Conservation (phyloP, 495 filamentous ascomycete genomes). For the Astrothelium macrocarpum region DNA sequence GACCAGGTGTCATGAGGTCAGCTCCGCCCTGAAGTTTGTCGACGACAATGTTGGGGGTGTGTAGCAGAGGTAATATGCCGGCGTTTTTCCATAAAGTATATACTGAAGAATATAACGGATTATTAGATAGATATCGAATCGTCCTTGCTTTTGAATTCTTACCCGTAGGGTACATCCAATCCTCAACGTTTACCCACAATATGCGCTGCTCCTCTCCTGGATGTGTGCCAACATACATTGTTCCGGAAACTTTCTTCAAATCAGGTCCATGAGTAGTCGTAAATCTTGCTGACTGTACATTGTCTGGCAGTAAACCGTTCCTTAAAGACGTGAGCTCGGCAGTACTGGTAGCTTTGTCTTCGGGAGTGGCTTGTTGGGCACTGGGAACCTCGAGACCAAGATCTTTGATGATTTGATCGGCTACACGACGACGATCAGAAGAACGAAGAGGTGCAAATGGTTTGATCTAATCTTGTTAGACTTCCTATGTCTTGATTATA, state of each 20-base stretch:
- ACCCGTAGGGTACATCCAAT: constrained; percentile 52
- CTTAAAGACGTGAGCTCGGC: constrained; percentile 46
- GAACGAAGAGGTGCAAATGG: constrained; percentile 58
- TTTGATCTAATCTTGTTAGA: constrained; percentile 46
- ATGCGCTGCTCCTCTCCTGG: constrained; percentile 50
- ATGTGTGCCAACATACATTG: constrained; percentile 55
- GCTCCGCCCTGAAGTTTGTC: constrained; percentile 55
- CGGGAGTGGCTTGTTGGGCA: constrained; percentile 29
- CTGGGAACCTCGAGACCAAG: constrained; percentile 44
- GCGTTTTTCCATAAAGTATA: constrained; percentile 63
- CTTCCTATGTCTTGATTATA: background rate
- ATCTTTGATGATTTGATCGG: constrained; percentile 59
- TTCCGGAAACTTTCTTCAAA: constrained; percentile 53
- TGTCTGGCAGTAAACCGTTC: constrained; percentile 57
- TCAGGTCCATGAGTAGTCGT: constrained; percentile 60
- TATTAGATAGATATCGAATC: background rate
- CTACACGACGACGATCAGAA: constrained; percentile 60
- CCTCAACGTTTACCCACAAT: constrained; percentile 61
- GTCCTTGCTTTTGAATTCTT: background rate
- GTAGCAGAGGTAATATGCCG: constrained; percentile 49
- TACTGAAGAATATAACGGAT: constrained; percentile 31
- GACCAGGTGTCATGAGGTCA: constrained; percentile 66
- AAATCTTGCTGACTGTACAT: constrained; percentile 53
- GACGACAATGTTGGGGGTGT: constrained; percentile 54
- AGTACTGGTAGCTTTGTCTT: constrained; percentile 34